A percentile compares a stretch with the other conserved stretches of the same genome.
phyloP scores from a whole-genome alignment of 495 filamentous ascomycete species.

The Penicillium verhagenii region DNA sequence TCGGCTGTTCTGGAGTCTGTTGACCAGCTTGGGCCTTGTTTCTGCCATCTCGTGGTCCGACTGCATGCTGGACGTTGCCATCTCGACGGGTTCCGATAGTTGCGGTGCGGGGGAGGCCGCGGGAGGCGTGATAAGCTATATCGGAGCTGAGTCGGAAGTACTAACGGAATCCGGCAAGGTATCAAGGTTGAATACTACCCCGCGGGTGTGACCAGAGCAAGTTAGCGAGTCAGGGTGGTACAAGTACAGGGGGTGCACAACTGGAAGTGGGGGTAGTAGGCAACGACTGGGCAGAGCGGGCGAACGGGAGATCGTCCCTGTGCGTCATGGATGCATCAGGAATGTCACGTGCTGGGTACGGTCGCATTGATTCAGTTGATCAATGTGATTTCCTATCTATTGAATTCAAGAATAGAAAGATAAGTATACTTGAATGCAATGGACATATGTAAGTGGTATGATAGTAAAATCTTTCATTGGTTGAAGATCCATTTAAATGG shows the following conservation, averaged over 20 bases:
- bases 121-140: slow-evolving; percentile 2
- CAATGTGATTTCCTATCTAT: background rate
- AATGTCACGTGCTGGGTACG: slow-evolving; percentile 26
- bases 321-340: slow-evolving; percentile 40
- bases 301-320: slow-evolving; percentile 35
- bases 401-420: too few relatives aligned
- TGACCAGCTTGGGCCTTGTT: slow-evolving; percentile 50
- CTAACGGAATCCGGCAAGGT: slow-evolving; percentile 23
- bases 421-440: background rate
- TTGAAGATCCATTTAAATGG: background rate
- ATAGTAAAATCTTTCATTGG: too few relatives aligned
- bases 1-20: slow-evolving; percentile 69
- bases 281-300: slow-evolving; percentile 8
- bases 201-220: slow-evolving; percentile 2
- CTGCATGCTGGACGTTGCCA: slow-evolving; percentile 24
- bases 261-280: slow-evolving; percentile 21
- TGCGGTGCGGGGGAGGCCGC: slow-evolving; percentile 1
- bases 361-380: background rate
- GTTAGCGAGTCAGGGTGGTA: slow-evolving; percentile 7
- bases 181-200: slow-evolving; percentile 11
- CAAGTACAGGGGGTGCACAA: slow-evolving; percentile 9
- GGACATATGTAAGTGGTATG: too few relatives aligned
- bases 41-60: slow-evolving; percentile 27
- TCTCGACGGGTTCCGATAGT: background rate
- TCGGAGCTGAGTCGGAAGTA: slow-evolving; percentile 12